phyloP scores from a whole-genome alignment of 768 basidiomycete species.

The Boletus speciosus region DNA sequence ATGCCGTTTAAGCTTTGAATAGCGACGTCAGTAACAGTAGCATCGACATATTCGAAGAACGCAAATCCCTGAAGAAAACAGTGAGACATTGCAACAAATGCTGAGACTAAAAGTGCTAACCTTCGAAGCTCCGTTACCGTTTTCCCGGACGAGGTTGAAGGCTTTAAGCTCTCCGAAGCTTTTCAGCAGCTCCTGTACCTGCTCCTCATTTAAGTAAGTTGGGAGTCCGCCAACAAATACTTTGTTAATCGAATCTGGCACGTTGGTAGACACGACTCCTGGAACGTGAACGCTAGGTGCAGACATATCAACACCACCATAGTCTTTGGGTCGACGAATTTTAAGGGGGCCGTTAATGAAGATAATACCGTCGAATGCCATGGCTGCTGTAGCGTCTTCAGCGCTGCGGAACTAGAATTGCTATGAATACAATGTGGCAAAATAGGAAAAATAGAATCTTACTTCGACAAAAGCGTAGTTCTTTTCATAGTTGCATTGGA shows the following conservation, averaged over 20 bases:
- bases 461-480: constrained; percentile 99
- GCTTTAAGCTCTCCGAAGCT: constrained; percentile 96
- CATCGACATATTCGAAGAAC: constrained; percentile 97
- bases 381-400: constrained; percentile 93
- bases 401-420: constrained; percentile 87
- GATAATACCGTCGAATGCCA: constrained; percentile 97
- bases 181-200: constrained; percentile 96
- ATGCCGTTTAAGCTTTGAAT: constrained; percentile 96
- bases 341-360: constrained; percentile 95
- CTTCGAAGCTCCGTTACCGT: constrained; percentile 84
- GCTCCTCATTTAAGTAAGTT: constrained; percentile 94
- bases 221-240: constrained; percentile 96
- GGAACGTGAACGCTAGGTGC: constrained; percentile 78
- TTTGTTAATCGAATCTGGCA: constrained; percentile 97
- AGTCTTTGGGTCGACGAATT: constrained; percentile 97
- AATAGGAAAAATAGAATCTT: constrained; percentile 19
- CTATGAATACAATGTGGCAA: constrained; percentile 7
- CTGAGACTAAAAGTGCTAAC: constrained; percentile 36
- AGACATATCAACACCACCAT: constrained; percentile 71
- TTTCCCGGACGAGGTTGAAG: constrained; percentile 97
- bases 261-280: constrained; percentile 93
- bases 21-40: constrained; percentile 86
- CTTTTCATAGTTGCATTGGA: constrained; percentile 98
- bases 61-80: constrained; percentile 77
- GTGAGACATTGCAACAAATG: background rate